Evolutionary conservation across 2,329 filamentous ascomycete genomes (phyloP).

Genomic region (Exophiala lecanii-corni): DNA sequence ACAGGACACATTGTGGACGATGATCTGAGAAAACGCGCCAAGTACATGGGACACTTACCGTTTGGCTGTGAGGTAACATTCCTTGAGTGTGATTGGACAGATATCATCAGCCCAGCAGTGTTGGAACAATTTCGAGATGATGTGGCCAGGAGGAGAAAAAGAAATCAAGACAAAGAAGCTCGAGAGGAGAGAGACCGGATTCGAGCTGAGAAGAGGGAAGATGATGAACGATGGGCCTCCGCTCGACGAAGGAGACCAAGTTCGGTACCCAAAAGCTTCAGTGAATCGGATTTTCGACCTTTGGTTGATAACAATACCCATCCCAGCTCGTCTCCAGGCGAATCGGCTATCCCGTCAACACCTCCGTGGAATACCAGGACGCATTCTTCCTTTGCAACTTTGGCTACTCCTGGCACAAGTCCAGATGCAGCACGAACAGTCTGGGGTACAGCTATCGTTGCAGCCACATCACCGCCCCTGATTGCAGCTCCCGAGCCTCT

Average conservation of each 20-base stretch:
- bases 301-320: conserved; percentile 39
- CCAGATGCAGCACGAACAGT: conserved; percentile 74
- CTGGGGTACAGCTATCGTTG: conserved; percentile 79
- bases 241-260: conserved; percentile 58
- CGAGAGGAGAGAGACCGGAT: conserved; percentile 82
- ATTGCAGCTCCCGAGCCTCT: conserved; percentile 35
- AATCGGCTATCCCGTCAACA: conserved; percentile 35
- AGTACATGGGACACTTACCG: conserved; percentile 81
- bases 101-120: conserved; percentile 71
- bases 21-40: conserved; percentile 72
- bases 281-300: conserved; percentile 62
- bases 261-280: conserved; percentile 48
- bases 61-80: conserved; percentile 89
- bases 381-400: conserved; percentile 42
- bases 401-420: conserved; percentile 76
- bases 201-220: conserved; percentile 75
- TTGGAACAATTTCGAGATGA: conserved; percentile 73
- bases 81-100: conserved; percentile 91
- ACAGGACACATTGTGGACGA: conserved; percentile 86
- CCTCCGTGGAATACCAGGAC: conserved; percentile 39
- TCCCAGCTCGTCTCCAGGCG: conserved; percentile 26
- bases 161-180: conserved; percentile 74
- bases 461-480: conserved; percentile 53
- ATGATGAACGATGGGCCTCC: conserved; percentile 63
- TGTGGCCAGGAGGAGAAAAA: conserved; percentile 69